Base-by-base conservation (phyloP, 176 grass and related monocot genomes). In the Otatea glauca region DNA sequence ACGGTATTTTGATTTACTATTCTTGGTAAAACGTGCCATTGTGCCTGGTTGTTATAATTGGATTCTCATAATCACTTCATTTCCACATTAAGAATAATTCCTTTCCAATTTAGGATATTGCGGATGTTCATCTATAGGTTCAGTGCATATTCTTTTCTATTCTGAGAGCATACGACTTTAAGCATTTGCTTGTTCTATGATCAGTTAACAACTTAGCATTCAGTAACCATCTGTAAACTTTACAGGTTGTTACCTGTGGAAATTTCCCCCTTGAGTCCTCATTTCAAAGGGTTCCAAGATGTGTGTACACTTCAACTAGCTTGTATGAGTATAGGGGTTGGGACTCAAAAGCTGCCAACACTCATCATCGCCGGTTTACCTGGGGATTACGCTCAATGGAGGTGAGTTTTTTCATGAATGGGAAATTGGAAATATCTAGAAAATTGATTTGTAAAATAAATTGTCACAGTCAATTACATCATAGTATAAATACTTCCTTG, bases 201-300 rank as follows among this genome's bases (percentile, higher is more conserved):
- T 62, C 35, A 62, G 37, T 29, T 29, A 29, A 1, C 29, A 29
- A 29, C 29, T 70, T 41, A 63, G 41, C 12, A 81, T 60, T 79
- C 55, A 20, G 11, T 59, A 61, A 80, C 75, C 45, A 81, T 68
- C 23, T 32, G 9, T 70, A 53, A 78, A 61, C 62, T 74, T 74
- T 29, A 25, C 90, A 98, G 96, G 91, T 98, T 79, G 91, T 98
- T 85, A 98, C 96, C 39, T 98, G 96, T 83, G 93, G 93, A 85
- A 98, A 98, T 87, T 90, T 98, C 35, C 96, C 96, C 20, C 90
- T 98, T 1, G 96, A 98, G 84, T 95, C 96, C 7, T 95, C 96
- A 48, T 98, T 88, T 86, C 96, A 98, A 87, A 92, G 86, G 86
- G 88, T 98, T 25, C 96, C 96, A 21, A 95, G 96, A 87, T 98